Evolutionary conservation across 306 rosid genomes (phyloP), one percentile per base, ranked within the genome.

Genomic region (Vigna mungo): DNA sequence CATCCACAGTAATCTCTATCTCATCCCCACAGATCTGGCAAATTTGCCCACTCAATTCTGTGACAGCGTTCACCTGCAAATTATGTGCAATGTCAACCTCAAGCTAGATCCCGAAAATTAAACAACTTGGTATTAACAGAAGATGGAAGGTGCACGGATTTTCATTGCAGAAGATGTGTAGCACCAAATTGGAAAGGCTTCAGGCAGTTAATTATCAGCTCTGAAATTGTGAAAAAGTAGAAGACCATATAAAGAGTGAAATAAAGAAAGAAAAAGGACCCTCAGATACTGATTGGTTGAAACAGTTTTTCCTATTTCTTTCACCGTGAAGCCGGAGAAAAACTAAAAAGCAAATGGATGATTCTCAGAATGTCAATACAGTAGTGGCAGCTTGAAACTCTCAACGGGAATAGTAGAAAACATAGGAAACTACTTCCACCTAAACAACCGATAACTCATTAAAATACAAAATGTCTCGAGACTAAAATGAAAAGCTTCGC

Each of bases 11-110:
- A 9, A 89, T 36, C 78, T 93, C 98, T 69, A 93, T 72, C 82
- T 89, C 98, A 84, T 93, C 98, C 59, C 93, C 98, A 75, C 98
- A 93, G 87, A 93, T 93, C 93, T 93, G 98, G 80, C 98, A 93
- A 83, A 89, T 88, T 79, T 91, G 96, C 66, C 93, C 98, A 72
- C 95, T 88, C 70, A 88, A 49, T 86, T 91, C 97, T 71, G 83
- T 87, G 39, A 88, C 96, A 64, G 83, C 78, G 1, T 84, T 93
- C 82, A 90, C 92, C 98, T 93, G 90, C 65, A 80, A 84, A 41
- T 65, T 77, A 66, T 34, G 53, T 41, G 71, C 17, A 62, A 58
- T 46, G 75, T 44, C 75, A 58, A 62, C 62, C 72, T 71, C 60
- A 32, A 76, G 49, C 82, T 2, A 60, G 60, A 54, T 78, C 81